Evolutionary conservation across 257 asterid species (phyloP).

Genomic region (Salvia miltiorrhiza): DNA sequence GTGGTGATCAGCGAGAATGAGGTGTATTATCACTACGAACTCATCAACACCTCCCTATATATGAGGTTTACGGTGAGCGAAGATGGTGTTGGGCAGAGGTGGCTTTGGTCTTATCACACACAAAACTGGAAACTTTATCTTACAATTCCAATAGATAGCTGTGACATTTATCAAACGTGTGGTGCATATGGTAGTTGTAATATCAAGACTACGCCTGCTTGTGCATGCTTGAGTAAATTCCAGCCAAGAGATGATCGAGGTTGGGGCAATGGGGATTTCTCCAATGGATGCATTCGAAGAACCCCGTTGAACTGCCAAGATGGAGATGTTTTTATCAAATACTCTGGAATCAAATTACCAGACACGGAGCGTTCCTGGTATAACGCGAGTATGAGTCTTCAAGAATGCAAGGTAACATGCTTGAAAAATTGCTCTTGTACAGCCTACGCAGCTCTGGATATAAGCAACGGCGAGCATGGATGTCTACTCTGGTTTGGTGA

Average conservation of each 20-base stretch:
- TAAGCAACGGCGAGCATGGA: conserved; percentile 12
- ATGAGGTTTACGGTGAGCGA: conserved; percentile 12
- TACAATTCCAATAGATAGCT: conserved; percentile 20
- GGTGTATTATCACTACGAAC: too few relatives aligned
- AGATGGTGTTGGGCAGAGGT: conserved; percentile 19
- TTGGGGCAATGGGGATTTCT: conserved; percentile 1
- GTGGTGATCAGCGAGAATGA: conserved; percentile 14
- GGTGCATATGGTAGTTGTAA: conserved; percentile 21
- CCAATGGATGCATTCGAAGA: conserved; percentile 11
- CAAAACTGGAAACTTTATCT: conserved; percentile 25
- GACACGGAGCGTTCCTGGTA: conserved; percentile 6
- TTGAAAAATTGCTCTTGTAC: conserved; percentile 9
- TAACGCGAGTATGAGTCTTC: conserved; percentile 8
- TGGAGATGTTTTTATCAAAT: background rate
- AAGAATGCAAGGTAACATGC: conserved; percentile 1
- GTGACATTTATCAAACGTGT: conserved; percentile 28
- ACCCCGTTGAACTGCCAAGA: conserved; percentile 1
- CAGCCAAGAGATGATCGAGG: background rate
- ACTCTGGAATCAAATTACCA: background rate
- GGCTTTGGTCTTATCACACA: conserved; percentile 26
- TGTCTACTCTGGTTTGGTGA: conserved; percentile 20
- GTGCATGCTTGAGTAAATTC: conserved; percentile 13
- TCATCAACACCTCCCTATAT: too few relatives aligned
- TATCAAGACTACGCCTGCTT: background rate
- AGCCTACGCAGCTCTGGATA: conserved; percentile 11